Conservation (phyloP, 345 rosid species). For the Sonneratia alba region DNA sequence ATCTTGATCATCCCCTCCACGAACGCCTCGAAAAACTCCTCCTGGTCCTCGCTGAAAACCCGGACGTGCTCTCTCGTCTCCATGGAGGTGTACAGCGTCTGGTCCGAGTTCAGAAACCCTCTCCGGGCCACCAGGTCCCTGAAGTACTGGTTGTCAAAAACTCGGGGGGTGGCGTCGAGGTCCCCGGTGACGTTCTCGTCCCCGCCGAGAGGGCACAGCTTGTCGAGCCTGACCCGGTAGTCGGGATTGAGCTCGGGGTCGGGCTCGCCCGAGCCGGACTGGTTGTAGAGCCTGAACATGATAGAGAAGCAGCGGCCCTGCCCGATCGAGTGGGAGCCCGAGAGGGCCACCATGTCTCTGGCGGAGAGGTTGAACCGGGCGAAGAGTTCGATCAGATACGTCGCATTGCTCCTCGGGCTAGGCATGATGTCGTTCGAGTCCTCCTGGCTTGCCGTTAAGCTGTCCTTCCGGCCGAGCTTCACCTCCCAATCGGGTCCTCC, state of each 20-base stretch:
- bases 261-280: slow-evolving; percentile 59
- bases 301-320: slow-evolving; percentile 81
- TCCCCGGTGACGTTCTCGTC: slow-evolving; percentile 61
- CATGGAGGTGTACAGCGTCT: slow-evolving; percentile 51
- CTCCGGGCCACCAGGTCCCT: slow-evolving; percentile 71
- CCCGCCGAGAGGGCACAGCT: slow-evolving; percentile 59
- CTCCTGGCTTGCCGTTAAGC: slow-evolving; percentile 70
- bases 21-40: slow-evolving; percentile 53
- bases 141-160: slow-evolving; percentile 73
- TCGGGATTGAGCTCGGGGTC: slow-evolving; percentile 57
- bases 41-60: slow-evolving; percentile 40
- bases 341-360: slow-evolving; percentile 79
- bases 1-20: slow-evolving; percentile 71
- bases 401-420: slow-evolving; percentile 80
- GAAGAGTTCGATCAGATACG: slow-evolving; percentile 50
- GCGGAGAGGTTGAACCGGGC: slow-evolving; percentile 51
- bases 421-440: slow-evolving; percentile 70
- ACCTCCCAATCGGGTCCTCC: slow-evolving; percentile 91
- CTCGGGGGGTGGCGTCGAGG: slow-evolving; percentile 60
- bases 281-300: slow-evolving; percentile 83
- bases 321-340: slow-evolving; percentile 93
- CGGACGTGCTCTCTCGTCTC: slow-evolving; percentile 46
- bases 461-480: slow-evolving; percentile 70
- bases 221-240: slow-evolving; percentile 41
- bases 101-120: slow-evolving; percentile 87